phyloP scores from a whole-genome alignment of 75 land plant genomes.

The Picea sitchensis region DNA sequence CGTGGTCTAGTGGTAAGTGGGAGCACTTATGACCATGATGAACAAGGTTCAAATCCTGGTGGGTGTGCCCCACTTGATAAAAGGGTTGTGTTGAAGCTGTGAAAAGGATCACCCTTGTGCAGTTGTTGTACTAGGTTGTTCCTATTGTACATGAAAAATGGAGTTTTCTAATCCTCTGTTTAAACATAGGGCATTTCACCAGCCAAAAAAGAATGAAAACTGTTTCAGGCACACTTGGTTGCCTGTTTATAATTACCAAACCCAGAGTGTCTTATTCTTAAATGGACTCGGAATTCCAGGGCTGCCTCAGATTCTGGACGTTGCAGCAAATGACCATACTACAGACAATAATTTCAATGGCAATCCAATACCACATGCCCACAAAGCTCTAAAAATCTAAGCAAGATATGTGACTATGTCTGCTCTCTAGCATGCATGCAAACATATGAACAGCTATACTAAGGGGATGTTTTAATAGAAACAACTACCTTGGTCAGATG shows the following conservation, averaged over 20 bases:
- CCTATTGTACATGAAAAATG: too few relatives aligned
- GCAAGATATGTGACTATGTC: not conserved
- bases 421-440: slow-evolving; percentile 1
- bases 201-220: too few relatives aligned
- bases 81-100: too few relatives aligned
- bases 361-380: not conserved
- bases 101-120: too few relatives aligned
- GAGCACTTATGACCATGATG: too few relatives aligned
- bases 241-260: not conserved
- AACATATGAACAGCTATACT: not conserved
- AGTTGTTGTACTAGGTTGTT: too few relatives aligned
- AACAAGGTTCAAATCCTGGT: too few relatives aligned
- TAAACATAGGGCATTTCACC: too few relatives aligned
- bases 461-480: not conserved
- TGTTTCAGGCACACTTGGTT: not conserved
- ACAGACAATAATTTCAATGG: not conserved
- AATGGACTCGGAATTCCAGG: not conserved
- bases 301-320: not conserved
- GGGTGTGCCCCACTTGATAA: too few relatives aligned
- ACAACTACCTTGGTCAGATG: not conserved
- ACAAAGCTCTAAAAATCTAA: not conserved
- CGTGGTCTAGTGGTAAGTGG: too few relatives aligned
- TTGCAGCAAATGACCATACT: not conserved
- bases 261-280: not conserved
- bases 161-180: too few relatives aligned